Percentiles rank a stretch among this genome's conserved stretches.
phyloP scores from a whole-genome alignment of 177 flowering plant species.

The Tripterygium wilfordii region DNA sequence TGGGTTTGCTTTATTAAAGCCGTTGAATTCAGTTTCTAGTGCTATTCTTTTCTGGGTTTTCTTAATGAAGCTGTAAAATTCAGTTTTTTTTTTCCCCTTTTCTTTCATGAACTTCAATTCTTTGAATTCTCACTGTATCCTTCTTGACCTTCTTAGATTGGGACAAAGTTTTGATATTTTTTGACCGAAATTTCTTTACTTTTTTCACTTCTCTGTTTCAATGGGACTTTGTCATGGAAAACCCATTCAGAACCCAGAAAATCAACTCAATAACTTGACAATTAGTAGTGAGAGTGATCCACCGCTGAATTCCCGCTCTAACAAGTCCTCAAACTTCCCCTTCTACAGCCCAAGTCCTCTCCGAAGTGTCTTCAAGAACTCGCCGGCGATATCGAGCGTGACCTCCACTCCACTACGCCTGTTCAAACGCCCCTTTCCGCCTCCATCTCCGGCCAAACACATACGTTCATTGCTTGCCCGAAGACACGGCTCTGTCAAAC shows the following conservation, averaged over 20 bases:
- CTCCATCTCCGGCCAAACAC: constrained; percentile 96
- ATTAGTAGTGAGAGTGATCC: constrained; percentile 21
- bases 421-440: constrained; percentile 83
- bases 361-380: constrained; percentile 63
- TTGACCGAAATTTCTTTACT: neutral
- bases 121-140: neutral
- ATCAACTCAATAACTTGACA: constrained; percentile 18
- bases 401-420: constrained; percentile 65
- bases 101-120: constrained; percentile 5
- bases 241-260: constrained; percentile 33
- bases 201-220: constrained; percentile 17
- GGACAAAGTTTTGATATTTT: neutral
- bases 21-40: neutral
- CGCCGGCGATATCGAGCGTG: constrained; percentile 69
- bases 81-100: too few species aligned
- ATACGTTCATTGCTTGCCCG: constrained; percentile 74
- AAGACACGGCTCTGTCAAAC: constrained; percentile 82
- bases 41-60: constrained; percentile 12
- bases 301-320: constrained; percentile 21
- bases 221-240: constrained; percentile 97
- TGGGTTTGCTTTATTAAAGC: too few species aligned
- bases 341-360: constrained; percentile 89
- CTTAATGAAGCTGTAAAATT: constrained; percentile 10
- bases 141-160: neutral
- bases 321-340: constrained; percentile 55